Conservation (phyloP, 352 stramenopile species). For the Globisporangium middletonii region DNA sequence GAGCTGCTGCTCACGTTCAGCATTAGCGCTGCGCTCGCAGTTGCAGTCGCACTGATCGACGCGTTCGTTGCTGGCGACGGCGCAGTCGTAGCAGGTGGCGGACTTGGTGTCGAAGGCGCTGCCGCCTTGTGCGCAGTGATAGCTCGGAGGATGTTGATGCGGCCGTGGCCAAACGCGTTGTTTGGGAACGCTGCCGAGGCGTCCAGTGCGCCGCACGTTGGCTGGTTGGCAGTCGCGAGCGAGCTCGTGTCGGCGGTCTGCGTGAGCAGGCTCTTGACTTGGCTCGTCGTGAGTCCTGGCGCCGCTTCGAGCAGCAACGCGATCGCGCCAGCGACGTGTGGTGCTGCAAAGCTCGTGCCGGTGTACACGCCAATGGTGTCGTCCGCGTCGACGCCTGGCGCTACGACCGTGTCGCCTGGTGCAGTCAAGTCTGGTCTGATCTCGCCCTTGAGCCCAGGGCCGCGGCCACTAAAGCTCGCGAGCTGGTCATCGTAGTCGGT, state of each 20-base stretch:
- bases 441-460: conserved; percentile 28
- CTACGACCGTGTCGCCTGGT: conserved; percentile 26
- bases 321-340: conserved; percentile 31
- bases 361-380: conserved; percentile 12
- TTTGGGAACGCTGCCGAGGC: conserved; percentile 30
- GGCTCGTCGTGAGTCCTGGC: conserved; percentile 15
- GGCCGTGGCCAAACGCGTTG: conserved; percentile 50
- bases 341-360: conserved; percentile 34
- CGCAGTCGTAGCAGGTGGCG: neutral
- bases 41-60: neutral
- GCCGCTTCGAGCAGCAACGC: conserved; percentile 32
- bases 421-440: conserved; percentile 39
- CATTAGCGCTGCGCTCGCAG: neutral
- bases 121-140: conserved; percentile 14
- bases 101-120: neutral
- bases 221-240: conserved; percentile 7
- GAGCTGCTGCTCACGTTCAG: neutral
- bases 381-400: conserved; percentile 8
- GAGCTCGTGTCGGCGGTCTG: conserved; percentile 11
- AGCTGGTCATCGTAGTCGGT: conserved; percentile 33
- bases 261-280: conserved; percentile 23
- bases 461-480: conserved; percentile 23
- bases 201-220: conserved; percentile 4
- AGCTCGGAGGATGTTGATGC: conserved; percentile 33
- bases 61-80: neutral